These are phyloP conservation scores for Lactifluus echinatus DNA, from an alignment of 768 basidiomycete species.

Conservation along the genomic window DNA sequence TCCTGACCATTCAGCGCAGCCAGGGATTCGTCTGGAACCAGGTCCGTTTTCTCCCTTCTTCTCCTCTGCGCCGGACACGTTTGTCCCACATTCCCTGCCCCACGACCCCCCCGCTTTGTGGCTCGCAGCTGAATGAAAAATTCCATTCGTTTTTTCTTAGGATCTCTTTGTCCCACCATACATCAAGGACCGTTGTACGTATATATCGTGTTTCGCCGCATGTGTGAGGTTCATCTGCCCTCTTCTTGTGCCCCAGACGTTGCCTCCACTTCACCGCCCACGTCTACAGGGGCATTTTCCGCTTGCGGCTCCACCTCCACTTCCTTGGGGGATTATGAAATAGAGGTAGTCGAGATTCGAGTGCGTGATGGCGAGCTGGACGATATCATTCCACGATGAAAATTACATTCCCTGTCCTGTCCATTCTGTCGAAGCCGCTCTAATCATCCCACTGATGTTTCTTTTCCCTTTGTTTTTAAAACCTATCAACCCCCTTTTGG, in stretches of 20 bases:
- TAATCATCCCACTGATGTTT: background rate
- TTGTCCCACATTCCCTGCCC: background rate
- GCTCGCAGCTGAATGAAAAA: no score
- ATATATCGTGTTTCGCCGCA: background rate
- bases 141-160: no score
- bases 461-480: background rate
- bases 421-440: background rate
- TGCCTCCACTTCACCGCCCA: conserved; percentile 76
- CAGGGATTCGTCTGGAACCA: conserved; percentile 92
- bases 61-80: background rate
- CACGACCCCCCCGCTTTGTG: background rate
- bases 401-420: background rate
- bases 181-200: conserved; percentile 85
- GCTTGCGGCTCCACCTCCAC: conserved; percentile 50
- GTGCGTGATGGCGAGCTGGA: conserved; percentile 71
- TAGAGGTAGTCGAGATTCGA: conserved; percentile 83
- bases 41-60: conserved; percentile 36
- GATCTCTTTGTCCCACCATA: conserved; percentile 84
- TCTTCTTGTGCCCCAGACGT: conserved; percentile 43
- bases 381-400: conserved; percentile 59
- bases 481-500: background rate
- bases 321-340: conserved; percentile 65
- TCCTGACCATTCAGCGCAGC: conserved; percentile 77
- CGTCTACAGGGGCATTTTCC: conserved; percentile 54
- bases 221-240: background rate